These are phyloP conservation scores for Geosiphon pyriformis DNA, from an alignment of 192 early-diverging fungal genomes.

Conservation along the genomic window DNA sequence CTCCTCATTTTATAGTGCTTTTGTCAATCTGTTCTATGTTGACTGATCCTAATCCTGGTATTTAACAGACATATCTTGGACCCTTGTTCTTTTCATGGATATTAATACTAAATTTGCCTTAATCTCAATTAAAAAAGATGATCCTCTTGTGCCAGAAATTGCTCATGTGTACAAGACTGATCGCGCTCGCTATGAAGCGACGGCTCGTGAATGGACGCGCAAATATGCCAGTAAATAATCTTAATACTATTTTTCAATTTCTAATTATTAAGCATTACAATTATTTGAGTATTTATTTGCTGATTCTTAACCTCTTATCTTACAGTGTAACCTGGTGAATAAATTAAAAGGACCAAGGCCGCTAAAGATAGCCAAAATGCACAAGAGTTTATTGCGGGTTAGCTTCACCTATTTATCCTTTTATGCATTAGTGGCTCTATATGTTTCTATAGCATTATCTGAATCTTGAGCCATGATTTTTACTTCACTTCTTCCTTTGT, in stretches of 20 bases:
- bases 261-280: neutral
- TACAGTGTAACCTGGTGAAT: too few relatives aligned
- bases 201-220: constrained; percentile 91
- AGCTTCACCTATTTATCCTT: too few relatives aligned
- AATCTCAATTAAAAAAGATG: too few relatives aligned
- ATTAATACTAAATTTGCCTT: neutral
- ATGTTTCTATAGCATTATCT: too few relatives aligned
- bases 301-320: too few relatives aligned
- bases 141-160: constrained; percentile 97
- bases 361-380: too few relatives aligned
- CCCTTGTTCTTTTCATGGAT: neutral
- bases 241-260: neutral
- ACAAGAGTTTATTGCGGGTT: too few relatives aligned
- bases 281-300: too few relatives aligned
- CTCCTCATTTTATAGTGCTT: constrained; percentile 53
- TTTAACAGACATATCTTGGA: constrained; percentile 2
- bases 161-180: constrained; percentile 98
- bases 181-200: constrained; percentile 76
- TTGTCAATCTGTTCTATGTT: constrained; percentile 98
- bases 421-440: too few relatives aligned
- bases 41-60: constrained; percentile 94
- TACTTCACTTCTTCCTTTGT: too few relatives aligned
- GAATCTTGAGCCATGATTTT: too few relatives aligned
- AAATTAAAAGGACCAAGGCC: too few relatives aligned
- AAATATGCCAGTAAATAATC: constrained; percentile 70